Conservation (phyloP, 2,329 filamentous ascomycete genomes). For the Aspergillus tanneri region DNA sequence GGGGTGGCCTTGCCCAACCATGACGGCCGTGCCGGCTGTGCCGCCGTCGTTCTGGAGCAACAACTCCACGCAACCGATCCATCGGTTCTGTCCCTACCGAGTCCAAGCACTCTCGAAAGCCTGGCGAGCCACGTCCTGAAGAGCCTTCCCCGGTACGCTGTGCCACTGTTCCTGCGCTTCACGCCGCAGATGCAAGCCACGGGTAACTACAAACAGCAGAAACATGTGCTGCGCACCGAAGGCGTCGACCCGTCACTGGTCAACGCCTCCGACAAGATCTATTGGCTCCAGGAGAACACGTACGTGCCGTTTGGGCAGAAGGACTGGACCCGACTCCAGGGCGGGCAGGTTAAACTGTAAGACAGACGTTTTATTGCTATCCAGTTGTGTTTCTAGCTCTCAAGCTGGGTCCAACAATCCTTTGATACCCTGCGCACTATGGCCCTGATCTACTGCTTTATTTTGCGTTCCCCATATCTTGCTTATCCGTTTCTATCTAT, state of each 20-base stretch:
- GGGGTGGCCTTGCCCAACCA: slow-evolving; percentile 76
- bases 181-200: slow-evolving; percentile 65
- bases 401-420: neutral
- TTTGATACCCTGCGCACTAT: slow-evolving; percentile 3
- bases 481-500: neutral
- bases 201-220: slow-evolving; percentile 88
- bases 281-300: slow-evolving; percentile 64
- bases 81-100: slow-evolving; percentile 28
- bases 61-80: slow-evolving; percentile 28
- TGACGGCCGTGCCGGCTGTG: slow-evolving; percentile 81
- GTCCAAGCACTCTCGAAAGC: slow-evolving; percentile 52
- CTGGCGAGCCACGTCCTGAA: slow-evolving; percentile 60
- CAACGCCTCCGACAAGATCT: slow-evolving; percentile 50
- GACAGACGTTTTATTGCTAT: too few species aligned
- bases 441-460: too few species aligned
- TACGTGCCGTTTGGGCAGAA: slow-evolving; percentile 67
- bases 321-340: slow-evolving; percentile 69
- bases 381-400: neutral
- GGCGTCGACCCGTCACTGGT: slow-evolving; percentile 65
- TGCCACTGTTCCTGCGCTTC: slow-evolving; percentile 74
- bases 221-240: slow-evolving; percentile 67
- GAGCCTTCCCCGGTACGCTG: slow-evolving; percentile 69
- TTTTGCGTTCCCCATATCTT: neutral
- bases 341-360: slow-evolving; percentile 70
- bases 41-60: slow-evolving; percentile 62